These are phyloP conservation scores for Theileria parva DNA, from an alignment of 169 alveolate species.

Conservation along the genomic window DNA sequence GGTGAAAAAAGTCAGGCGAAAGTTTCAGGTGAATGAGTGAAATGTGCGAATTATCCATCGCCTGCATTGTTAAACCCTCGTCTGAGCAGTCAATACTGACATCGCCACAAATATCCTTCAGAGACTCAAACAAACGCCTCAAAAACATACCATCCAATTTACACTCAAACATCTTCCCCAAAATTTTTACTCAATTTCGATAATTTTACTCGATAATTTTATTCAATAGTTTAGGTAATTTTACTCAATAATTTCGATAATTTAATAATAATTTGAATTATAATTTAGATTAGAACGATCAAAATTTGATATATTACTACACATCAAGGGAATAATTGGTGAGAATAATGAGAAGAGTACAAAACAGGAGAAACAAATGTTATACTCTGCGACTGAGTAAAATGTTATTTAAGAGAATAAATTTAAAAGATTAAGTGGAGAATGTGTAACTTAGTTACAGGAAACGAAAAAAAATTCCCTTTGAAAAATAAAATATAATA, in stretches of 20 bases:
- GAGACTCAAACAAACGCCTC: slow-evolving; percentile 79
- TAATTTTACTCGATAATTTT: too few species aligned
- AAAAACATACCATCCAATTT: slow-evolving; percentile 77
- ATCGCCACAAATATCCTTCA: slow-evolving; percentile 85
- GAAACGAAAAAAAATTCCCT: not conserved
- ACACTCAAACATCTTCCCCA: slow-evolving; percentile 75
- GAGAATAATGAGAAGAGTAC: not conserved
- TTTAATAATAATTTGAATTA: too few species aligned
- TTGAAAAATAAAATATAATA: not conserved
- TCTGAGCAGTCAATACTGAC: slow-evolving; percentile 86
- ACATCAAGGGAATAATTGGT: not conserved
- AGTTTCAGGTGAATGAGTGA: slow-evolving; percentile 83
- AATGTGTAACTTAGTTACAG: slow-evolving; percentile 4
- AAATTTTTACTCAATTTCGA: not conserved
- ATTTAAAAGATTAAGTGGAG: not conserved
- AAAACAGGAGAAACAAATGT: not conserved
- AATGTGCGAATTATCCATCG: slow-evolving; percentile 89
- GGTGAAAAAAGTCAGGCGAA: slow-evolving; percentile 86
- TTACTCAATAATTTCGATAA: too few species aligned
- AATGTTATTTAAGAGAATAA: not conserved
- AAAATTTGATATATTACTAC: not conserved
- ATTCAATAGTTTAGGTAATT: too few species aligned
- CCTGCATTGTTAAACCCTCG: slow-evolving; percentile 87
- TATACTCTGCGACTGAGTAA: not conserved
- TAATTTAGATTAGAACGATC: too few species aligned